phyloP scores from a whole-genome alignment of 2,329 filamentous ascomycete species.

The Coniochaeta sp. region DNA sequence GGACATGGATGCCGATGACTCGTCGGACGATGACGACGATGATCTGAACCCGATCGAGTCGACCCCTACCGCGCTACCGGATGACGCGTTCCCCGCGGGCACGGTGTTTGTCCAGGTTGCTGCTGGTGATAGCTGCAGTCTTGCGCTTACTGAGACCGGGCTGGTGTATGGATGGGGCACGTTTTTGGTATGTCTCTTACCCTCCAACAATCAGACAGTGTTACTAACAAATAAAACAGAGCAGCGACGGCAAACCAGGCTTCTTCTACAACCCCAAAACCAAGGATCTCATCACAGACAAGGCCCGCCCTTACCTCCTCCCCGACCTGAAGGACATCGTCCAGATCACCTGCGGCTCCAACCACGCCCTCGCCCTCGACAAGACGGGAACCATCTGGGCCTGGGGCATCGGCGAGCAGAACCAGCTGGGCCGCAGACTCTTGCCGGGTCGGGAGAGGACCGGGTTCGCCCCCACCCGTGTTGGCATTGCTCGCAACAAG shows the following conservation, averaged over 20 bases:
- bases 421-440: constrained; percentile 49
- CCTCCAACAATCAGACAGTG: background rate
- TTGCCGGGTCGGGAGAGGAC: constrained; percentile 3
- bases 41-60: constrained; percentile 55
- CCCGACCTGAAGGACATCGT: constrained; percentile 48
- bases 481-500: background rate
- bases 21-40: constrained; percentile 27
- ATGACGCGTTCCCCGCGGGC: constrained; percentile 43
- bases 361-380: constrained; percentile 54
- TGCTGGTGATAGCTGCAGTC: constrained; percentile 54
- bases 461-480: constrained; percentile 26
- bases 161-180: constrained; percentile 61
- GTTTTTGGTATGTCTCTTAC: constrained; percentile 46
- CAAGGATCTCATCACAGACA: constrained; percentile 11
- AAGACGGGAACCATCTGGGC: constrained; percentile 50
- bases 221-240: constrained; percentile 10
- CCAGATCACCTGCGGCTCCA: constrained; percentile 45
- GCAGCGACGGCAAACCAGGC: constrained; percentile 11
- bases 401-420: constrained; percentile 58
- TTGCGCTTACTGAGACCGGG: constrained; percentile 55
- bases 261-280: constrained; percentile 11
- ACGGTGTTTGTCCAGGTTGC: constrained; percentile 51
- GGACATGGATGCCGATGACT: constrained; percentile 21
- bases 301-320: constrained; percentile 35
- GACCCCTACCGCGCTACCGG: constrained; percentile 46